Evolutionary conservation across 495 filamentous ascomycete genomes (phyloP).

Genomic region (Aspergillus mulundensis): DNA sequence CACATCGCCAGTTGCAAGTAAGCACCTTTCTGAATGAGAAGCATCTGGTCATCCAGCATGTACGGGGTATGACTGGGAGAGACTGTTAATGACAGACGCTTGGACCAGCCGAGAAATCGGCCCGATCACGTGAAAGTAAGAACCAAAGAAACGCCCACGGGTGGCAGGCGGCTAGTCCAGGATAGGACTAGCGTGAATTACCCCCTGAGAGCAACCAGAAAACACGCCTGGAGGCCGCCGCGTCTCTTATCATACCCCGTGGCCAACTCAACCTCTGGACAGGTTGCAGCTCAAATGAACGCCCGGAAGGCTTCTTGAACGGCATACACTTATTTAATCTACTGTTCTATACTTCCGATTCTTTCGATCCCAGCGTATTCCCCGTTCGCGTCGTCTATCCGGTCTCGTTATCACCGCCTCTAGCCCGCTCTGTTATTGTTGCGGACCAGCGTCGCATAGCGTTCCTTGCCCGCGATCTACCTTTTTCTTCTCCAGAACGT

Average conservation of each 20-base stretch:
- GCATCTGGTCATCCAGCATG: no score
- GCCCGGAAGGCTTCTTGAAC: not conserved
- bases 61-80: no score
- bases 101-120: not conserved
- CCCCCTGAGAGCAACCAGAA: constrained; percentile 13
- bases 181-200: not conserved
- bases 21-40: no score
- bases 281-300: constrained; percentile 3
- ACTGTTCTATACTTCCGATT: not conserved
- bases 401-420: not conserved
- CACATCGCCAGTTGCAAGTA: no score
- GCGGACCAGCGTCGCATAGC: constrained; percentile 6
- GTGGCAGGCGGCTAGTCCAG: constrained; percentile 1
- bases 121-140: not conserved
- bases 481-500: not conserved
- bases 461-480: not conserved
- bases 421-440: not conserved
- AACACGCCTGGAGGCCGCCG: constrained; percentile 10
- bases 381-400: not conserved
- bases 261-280: constrained; percentile 8
- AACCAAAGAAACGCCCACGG: constrained; percentile 10
- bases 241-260: constrained; percentile 1
- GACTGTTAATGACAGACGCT: not conserved
- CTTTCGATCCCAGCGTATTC: not conserved
- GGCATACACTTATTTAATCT: constrained; percentile 4